Evolutionary conservation across 2,329 filamentous ascomycete species (phyloP).

Genomic region (Coniella lustricola): DNA sequence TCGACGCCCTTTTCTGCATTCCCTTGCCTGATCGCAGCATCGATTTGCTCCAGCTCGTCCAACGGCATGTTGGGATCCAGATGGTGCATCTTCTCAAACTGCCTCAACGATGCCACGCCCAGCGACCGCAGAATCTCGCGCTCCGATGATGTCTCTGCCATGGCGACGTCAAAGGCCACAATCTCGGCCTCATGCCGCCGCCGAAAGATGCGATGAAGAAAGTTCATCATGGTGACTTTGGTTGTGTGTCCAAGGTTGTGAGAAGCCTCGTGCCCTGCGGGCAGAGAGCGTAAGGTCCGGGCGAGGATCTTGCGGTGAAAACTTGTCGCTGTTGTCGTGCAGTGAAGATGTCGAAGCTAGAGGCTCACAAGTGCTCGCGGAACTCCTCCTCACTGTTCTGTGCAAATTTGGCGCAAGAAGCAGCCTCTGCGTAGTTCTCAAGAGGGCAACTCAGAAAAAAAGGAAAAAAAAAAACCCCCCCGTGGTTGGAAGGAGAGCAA

Average conservation of each 20-base stretch:
- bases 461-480: too few relatives aligned
- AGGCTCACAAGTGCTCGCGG: too few relatives aligned
- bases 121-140: slow-evolving; percentile 15
- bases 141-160: slow-evolving; percentile 16
- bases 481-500: too few relatives aligned
- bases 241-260: not conserved
- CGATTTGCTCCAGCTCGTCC: slow-evolving; percentile 53
- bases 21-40: slow-evolving; percentile 46
- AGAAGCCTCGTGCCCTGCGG: not conserved
- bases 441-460: too few relatives aligned
- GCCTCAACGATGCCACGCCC: slow-evolving; percentile 35
- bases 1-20: slow-evolving; percentile 50
- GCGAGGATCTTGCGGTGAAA: not conserved
- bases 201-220: slow-evolving; percentile 6
- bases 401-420: too few relatives aligned
- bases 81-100: slow-evolving; percentile 54
- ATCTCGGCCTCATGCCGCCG: slow-evolving; percentile 15
- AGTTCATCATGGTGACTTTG: slow-evolving; percentile 12
- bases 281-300: not conserved
- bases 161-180: slow-evolving; percentile 13
- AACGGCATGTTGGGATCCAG: slow-evolving; percentile 61
- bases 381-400: too few relatives aligned
- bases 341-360: too few relatives aligned
- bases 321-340: not conserved
- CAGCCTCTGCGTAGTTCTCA: too few relatives aligned